Conservation (phyloP, 140 eudicot genomes). For the Cichorium intybus region DNA sequence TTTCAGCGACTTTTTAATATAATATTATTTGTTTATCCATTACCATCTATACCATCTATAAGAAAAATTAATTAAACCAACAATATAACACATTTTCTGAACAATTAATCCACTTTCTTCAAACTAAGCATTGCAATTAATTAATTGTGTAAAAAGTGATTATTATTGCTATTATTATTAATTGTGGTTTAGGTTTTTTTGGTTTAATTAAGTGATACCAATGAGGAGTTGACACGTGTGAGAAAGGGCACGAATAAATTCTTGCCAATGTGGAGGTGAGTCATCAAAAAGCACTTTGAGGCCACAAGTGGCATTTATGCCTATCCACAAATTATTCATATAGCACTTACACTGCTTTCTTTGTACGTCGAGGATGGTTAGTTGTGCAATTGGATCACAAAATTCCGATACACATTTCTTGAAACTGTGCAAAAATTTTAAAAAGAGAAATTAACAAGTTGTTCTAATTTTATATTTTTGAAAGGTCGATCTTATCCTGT, state of each 20-base stretch:
- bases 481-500: no score
- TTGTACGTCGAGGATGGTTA: not conserved
- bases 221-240: slow-evolving; percentile 10
- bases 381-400: slow-evolving; percentile 9
- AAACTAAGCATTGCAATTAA: not conserved
- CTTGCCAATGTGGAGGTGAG: slow-evolving; percentile 38
- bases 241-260: slow-evolving; percentile 23
- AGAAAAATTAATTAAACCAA: no score
- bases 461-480: no score
- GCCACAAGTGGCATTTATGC: slow-evolving; percentile 33
- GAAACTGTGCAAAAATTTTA: not conserved
- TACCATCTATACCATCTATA: no score
- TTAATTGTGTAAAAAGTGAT: slow-evolving; percentile 13
- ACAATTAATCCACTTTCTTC: no score
- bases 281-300: slow-evolving; percentile 33
- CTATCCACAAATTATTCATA: slow-evolving; percentile 14
- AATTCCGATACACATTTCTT: not conserved
- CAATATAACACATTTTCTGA: not conserved
- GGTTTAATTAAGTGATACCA: slow-evolving; percentile 9
- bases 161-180: slow-evolving; percentile 15
- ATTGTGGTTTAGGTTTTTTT: slow-evolving; percentile 29
- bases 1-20: no score
- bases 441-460: not conserved
- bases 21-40: no score
- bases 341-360: not conserved